Conservation (phyloP, 192 early-diverging fungal species). For the Helicostylum pulchrum region DNA sequence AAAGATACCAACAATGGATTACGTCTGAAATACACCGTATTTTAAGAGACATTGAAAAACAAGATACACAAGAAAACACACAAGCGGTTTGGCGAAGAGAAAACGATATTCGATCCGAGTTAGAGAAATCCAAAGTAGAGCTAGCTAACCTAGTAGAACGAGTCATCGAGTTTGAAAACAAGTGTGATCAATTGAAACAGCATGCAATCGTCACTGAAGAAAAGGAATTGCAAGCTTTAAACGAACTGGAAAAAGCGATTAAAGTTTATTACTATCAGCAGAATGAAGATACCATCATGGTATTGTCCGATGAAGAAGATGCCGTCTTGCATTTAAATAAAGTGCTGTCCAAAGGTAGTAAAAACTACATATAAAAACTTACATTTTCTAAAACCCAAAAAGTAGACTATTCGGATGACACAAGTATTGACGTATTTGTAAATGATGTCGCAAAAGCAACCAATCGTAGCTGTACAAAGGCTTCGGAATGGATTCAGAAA, state of each 20-base stretch:
- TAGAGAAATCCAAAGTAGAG: conserved; percentile 23
- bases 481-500: conserved; percentile 61
- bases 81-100: conserved; percentile 39
- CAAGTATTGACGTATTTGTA: conserved; percentile 66
- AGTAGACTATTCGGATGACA: conserved; percentile 52
- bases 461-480: conserved; percentile 62
- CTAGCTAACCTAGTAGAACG: not conserved
- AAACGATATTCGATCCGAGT: conserved; percentile 32
- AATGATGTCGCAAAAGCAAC: conserved; percentile 55
- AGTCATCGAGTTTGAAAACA: conserved; percentile 17
- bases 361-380: too few relatives aligned
- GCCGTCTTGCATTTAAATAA: not conserved
- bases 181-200: conserved; percentile 16
- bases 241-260: conserved; percentile 15
- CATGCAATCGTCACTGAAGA: conserved; percentile 24
- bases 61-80: conserved; percentile 51
- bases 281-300: not conserved
- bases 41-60: conserved; percentile 60
- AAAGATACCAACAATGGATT: conserved; percentile 67
- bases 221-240: conserved; percentile 17
- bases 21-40: conserved; percentile 75
- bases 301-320: conserved; percentile 4
- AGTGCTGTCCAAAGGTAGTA: conserved; percentile 6
- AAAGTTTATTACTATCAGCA: not conserved
- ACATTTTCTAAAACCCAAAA: not conserved